Conservation (phyloP, 441 rosid species). For the Syzygium malaccense region DNA sequence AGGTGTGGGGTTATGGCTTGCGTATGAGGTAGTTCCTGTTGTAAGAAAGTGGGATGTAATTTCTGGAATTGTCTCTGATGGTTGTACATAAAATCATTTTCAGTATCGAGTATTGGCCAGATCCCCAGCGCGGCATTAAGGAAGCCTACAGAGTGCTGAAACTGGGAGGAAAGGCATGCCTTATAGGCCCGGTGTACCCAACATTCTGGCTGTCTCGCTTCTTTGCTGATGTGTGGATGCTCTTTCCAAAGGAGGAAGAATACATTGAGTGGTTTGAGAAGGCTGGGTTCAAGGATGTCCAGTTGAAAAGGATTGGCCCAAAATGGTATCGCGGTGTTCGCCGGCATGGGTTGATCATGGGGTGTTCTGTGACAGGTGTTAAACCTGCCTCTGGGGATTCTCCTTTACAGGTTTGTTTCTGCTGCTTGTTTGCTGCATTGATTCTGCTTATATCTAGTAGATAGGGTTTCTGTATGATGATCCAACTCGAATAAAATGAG, state of each 20-base stretch:
- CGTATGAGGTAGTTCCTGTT: background rate
- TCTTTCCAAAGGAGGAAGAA: conserved; percentile 98
- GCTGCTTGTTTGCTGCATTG: background rate
- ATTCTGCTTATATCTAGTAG: background rate
- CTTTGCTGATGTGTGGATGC: conserved; percentile 98
- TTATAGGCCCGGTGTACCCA: conserved; percentile 95
- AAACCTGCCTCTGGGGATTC: conserved; percentile 93
- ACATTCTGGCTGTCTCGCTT: conserved; percentile 93
- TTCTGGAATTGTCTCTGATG: conserved; percentile 3
- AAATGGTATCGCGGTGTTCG: conserved; percentile 99
- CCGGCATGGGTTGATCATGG: conserved; percentile 92
- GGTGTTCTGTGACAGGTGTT: conserved; percentile 93
- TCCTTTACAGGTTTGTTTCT: conserved; percentile 72
- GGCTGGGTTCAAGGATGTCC: conserved; percentile 87
- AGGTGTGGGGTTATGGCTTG: background rate
- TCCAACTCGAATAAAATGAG: background rate
- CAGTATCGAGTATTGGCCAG: conserved; percentile 99
- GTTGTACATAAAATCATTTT: background rate
- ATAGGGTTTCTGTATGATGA: background rate
- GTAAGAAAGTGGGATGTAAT: background rate
- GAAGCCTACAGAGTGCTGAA: conserved; percentile 96
- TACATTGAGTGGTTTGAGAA: conserved; percentile 90
- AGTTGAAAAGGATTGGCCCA: conserved; percentile 93
- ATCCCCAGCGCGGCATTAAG: conserved; percentile 87
- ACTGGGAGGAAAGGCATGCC: conserved; percentile 86